Percentiles rank a stretch among this genome's conserved stretches.
These are phyloP conservation scores for Arthrobotrys iridis DNA, from an alignment of 2,329 filamentous ascomycete genomes.

Conservation along the genomic window DNA sequence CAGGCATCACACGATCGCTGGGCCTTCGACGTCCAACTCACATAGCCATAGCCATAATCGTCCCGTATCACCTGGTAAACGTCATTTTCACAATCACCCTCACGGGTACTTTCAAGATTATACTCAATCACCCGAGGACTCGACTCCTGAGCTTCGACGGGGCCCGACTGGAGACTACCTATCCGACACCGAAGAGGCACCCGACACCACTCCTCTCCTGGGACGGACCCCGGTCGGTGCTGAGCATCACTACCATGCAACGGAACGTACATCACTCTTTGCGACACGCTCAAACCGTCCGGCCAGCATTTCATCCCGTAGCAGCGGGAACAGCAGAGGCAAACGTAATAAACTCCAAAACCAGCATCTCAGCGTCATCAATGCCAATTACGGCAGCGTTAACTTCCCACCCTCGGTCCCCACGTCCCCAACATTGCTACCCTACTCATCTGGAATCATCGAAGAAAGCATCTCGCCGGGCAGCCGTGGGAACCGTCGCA, in stretches of 20 bases:
- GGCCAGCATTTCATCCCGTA: slow-evolving; percentile 64
- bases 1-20: slow-evolving; percentile 7
- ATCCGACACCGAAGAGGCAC: slow-evolving; percentile 40
- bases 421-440: slow-evolving; percentile 68
- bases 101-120: slow-evolving; percentile 47
- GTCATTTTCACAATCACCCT: slow-evolving; percentile 23
- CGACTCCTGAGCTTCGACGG: slow-evolving; percentile 41
- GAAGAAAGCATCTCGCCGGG: slow-evolving; percentile 34
- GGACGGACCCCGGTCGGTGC: neutral
- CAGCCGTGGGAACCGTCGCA: slow-evolving; percentile 18
- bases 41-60: neutral
- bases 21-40: neutral
- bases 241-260: slow-evolving; percentile 19
- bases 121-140: slow-evolving; percentile 21
- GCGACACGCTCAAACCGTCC: slow-evolving; percentile 45
- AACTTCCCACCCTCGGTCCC: slow-evolving; percentile 77
- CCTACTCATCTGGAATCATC: slow-evolving; percentile 54
- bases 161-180: slow-evolving; percentile 50
- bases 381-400: slow-evolving; percentile 64
- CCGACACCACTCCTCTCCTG: slow-evolving; percentile 34
- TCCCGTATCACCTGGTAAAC: slow-evolving; percentile 23
- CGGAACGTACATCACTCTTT: slow-evolving; percentile 38
- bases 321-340: slow-evolving; percentile 59
- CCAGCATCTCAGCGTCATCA: slow-evolving; percentile 5
- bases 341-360: slow-evolving; percentile 49